Base-by-base conservation (phyloP, 306 rosid species). In the Rosa chinensis region DNA sequence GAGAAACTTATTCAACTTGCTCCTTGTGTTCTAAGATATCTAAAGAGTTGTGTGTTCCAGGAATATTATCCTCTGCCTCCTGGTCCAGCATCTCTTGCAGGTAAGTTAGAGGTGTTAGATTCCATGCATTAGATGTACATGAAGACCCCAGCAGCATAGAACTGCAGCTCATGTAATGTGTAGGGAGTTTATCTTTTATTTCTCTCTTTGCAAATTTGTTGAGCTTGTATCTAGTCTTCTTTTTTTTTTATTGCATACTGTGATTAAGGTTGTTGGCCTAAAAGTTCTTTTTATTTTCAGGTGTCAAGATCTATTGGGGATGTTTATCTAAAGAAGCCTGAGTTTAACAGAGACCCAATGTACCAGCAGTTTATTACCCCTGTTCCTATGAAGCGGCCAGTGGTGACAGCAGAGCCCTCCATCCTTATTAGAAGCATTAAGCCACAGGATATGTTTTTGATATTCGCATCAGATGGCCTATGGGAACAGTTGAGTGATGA, bases 401-500 rank as follows among this genome's bases (percentile, higher is more conserved):
- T 87, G 63, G 93, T 95, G 84, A 91, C 98, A 14, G 98, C 99
- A 8, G 97, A 93, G 67, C 99, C 99, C n/a, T 93, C 99, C 4
- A 61, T 95, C 77, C 78, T 91, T 39, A 81, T 73, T 32, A 90
- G 94, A 84, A 87, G 91, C 78, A 90, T 93, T 47, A 87, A 82
- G 44, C 84, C 97, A 5, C 91, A 91, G 78, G 99, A 95, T 83
- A 78, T 88, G 68, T 95, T 95, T 90, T 85, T 95, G 79, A 93
- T 95, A 80, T 95, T 95, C 80, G 98, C 99, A 79, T 95, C 99
- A 11, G 99, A 95, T 80, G 99, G 99, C 79, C 97, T 95, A 32
- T 95, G 99, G 99, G 99, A 95, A 86, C 99, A 92, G 81, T 79
- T 95, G 74, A 95, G 88, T 39, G 99, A 95, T 72, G 91, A 93